Evolutionary conservation across 495 filamentous ascomycete genomes (phyloP), one percentile per base, ranked within the genome.

Genomic region (Tuber borchii): DNA sequence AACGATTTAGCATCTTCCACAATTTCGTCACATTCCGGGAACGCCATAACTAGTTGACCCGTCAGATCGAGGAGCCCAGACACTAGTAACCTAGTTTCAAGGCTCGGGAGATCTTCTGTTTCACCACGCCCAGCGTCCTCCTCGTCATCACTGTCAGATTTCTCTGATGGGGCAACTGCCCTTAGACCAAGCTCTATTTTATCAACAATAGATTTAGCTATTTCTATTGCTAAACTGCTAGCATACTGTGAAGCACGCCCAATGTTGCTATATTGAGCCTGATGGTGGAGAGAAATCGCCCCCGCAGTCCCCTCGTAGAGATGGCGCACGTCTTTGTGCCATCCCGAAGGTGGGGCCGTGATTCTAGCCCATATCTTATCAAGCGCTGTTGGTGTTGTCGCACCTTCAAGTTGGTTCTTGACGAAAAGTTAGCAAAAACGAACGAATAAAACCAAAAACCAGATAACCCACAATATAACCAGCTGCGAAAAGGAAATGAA

Each of bases 401-500:
- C 61, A 19, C 77, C 77, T 40, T 82, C 80, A 26, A 82, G 71
- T 76, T 82, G 81, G 69, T 82, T 82, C 81, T 82, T 75, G 42
- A 48, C 17, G 56, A 72, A 31, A 73, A 20, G 42, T 79, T 75
- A 79, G 71, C 26, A 79, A 65, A 65, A 65, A 65, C 12, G 0
- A 65, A 65, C 6, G 56, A 17, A 31, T 69, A 69, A 71, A 9
- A 12, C 22, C 39, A 1, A 26, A 68, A 46, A 71, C 43, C 6
- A 5, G 39, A 68, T 56, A 71, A 81, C 82, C 77, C 74, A 83
- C 82, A 73, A 83, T 81, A 51, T 83, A 81, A 39, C 82, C 82
- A 39, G 79, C 74, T 26, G 82, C 82, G 72, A 83, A 83, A 61
- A 83, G 73, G 37, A 83, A 83, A 74, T 83, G 81, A 9, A 82